A percentile compares a stretch with the other conserved stretches of the same genome.
These are phyloP conservation scores for Aureobasidium uvarum DNA, from an alignment of 2,329 filamentous ascomycete species.

Conservation along the genomic window DNA sequence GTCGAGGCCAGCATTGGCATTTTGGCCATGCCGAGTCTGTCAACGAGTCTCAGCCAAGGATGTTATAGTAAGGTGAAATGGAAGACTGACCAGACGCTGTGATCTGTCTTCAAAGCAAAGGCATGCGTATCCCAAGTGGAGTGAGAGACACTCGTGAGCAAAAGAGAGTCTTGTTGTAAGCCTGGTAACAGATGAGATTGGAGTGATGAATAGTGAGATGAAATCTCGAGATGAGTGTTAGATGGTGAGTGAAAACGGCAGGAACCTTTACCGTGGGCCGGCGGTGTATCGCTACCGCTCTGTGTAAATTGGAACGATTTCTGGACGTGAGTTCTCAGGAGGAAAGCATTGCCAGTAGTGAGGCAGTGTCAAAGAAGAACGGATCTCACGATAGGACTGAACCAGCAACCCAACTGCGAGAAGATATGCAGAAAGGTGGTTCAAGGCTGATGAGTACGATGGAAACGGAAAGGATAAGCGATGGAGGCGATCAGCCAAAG, in stretches of 20 bases:
- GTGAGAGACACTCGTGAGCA: neutral
- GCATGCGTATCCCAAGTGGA: neutral
- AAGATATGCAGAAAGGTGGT: neutral
- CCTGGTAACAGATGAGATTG: neutral
- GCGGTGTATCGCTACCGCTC: neutral
- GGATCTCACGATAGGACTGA: neutral
- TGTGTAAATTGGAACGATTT: too few species aligned
- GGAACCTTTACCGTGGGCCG: neutral
- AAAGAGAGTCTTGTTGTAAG: neutral
- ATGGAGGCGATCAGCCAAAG: too few species aligned
- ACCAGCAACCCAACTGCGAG: too few species aligned
- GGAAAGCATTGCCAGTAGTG: too few species aligned
- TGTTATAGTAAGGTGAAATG: neutral
- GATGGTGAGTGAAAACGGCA: neutral
- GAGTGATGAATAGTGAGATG: neutral
- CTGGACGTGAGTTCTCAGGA: neutral
- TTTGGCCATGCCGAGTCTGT: neutral
- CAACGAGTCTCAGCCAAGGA: neutral
- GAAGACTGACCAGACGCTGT: neutral
- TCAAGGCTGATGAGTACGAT: too few species aligned
- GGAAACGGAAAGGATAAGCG: neutral
- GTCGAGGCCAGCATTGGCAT: neutral
- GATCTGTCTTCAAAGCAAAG: neutral
- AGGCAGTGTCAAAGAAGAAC: neutral
- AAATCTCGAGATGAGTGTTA: neutral